Conservation (phyloP, 108 stramenopile genomes). For the Nitzschia sp. region DNA sequence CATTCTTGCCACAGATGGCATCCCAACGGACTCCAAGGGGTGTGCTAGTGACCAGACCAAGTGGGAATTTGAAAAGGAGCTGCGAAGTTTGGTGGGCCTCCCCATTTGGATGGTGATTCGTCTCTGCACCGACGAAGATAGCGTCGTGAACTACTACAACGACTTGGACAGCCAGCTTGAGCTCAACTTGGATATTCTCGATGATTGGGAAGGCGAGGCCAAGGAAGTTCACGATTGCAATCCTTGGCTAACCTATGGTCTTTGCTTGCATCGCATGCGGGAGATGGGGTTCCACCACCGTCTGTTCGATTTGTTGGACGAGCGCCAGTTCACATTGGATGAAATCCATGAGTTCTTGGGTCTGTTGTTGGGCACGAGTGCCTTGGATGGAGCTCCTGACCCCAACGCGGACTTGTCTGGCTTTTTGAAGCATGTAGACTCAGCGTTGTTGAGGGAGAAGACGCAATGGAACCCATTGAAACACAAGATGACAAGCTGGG, state of each 20-base stretch:
- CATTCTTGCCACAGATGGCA: conserved; percentile 84
- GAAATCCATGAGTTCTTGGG: conserved; percentile 72
- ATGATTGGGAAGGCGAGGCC: conserved; percentile 84
- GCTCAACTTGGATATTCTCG: conserved; percentile 80
- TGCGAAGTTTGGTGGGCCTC: conserved; percentile 67
- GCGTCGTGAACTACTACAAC: conserved; percentile 82
- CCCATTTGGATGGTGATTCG: conserved; percentile 86
- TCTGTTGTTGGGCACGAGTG: conserved; percentile 53
- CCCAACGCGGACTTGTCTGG: conserved; percentile 63
- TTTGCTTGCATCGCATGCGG: conserved; percentile 79
- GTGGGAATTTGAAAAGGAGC: conserved; percentile 47
- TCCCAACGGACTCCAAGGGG: conserved; percentile 71
- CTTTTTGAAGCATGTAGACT: conserved; percentile 42
- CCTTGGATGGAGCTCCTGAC: conserved; percentile 70
- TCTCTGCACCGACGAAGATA: conserved; percentile 87
- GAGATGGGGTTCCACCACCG: conserved; percentile 85
- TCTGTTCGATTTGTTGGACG: conserved; percentile 85
- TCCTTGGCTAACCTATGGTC: conserved; percentile 86
- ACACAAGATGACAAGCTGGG: conserved; percentile 69
- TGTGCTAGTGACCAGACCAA: conserved; percentile 13
- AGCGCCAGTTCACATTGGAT: conserved; percentile 54
- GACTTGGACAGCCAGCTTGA: conserved; percentile 77
- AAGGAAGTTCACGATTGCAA: conserved; percentile 78
- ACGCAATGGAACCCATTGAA: conserved; percentile 69
- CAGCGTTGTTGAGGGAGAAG: conserved; percentile 40